These are phyloP conservation scores for Coniochaeta sp. DNA, from an alignment of 2,329 filamentous ascomycete species.

Conservation along the genomic window DNA sequence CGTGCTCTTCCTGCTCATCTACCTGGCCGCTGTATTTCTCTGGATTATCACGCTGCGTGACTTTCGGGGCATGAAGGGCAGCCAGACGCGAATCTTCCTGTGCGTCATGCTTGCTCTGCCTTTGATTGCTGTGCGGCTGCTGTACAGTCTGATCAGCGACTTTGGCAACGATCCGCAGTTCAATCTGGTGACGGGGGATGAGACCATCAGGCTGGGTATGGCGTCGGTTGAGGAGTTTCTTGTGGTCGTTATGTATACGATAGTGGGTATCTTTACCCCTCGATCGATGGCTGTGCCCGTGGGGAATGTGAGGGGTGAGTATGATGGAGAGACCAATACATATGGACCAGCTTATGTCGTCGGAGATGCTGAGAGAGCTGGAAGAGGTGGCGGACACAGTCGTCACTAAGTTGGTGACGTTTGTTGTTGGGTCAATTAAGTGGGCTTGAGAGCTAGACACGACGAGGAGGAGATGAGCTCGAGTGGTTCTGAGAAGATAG, in stretches of 20 bases:
- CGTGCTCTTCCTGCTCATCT: neutral
- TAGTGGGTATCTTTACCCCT: neutral
- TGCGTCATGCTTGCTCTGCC: neutral
- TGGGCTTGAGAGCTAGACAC: neutral
- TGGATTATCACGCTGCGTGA: neutral
- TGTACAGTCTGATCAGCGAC: neutral
- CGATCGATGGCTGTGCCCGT: neutral
- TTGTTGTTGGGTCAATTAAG: neutral
- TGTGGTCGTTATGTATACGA: neutral
- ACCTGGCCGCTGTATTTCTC: neutral
- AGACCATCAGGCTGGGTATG: neutral
- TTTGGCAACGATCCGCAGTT: neutral
- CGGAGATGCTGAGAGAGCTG: neutral
- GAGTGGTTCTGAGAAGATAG: no score
- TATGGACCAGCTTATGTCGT: neutral
- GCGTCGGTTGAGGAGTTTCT: neutral
- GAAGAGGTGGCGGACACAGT: neutral
- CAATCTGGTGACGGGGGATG: neutral
- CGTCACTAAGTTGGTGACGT: neutral
- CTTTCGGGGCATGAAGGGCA: neutral
- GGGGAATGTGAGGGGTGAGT: neutral
- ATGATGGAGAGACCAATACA: neutral
- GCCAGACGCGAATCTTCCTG: neutral
- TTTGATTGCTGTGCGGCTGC: neutral
- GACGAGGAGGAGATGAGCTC: neutral